Conservation (phyloP, 2,329 filamentous ascomycete genomes). For the Fusarium sp. region DNA sequence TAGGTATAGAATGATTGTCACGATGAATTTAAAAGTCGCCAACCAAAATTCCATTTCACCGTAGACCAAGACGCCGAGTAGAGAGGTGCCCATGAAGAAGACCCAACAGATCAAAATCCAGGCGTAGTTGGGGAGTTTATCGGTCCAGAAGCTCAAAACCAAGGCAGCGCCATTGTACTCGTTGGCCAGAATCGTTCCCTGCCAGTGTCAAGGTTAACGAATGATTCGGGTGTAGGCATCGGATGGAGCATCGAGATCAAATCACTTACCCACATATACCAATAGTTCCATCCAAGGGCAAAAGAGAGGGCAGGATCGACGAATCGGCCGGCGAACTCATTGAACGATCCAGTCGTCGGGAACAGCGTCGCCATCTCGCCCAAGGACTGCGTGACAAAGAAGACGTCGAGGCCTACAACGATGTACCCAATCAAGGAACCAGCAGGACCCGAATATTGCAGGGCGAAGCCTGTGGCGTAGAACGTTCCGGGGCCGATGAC, state of each 20-base stretch:
- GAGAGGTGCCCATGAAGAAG: slow-evolving; percentile 52
- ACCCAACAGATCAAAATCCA: slow-evolving; percentile 58
- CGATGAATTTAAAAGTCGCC: slow-evolving; percentile 59
- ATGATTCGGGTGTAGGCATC: neutral
- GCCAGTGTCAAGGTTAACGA: neutral
- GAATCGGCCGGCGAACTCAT: slow-evolving; percentile 81
- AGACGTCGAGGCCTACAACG: slow-evolving; percentile 65
- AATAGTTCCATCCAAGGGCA: slow-evolving; percentile 71
- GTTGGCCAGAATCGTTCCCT: neutral
- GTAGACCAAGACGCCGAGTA: slow-evolving; percentile 57
- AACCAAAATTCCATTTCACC: slow-evolving; percentile 66
- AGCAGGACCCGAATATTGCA: slow-evolving; percentile 65
- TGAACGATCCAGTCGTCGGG: slow-evolving; percentile 80
- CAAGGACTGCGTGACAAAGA: slow-evolving; percentile 71
- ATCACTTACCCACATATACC: neutral
- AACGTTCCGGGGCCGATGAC: slow-evolving; percentile 79
- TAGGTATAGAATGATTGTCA: slow-evolving; percentile 53
- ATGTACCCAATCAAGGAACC: slow-evolving; percentile 77
- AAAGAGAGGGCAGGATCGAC: slow-evolving; percentile 84
- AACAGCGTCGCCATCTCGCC: slow-evolving; percentile 88
- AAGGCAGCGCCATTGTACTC: slow-evolving; percentile 67
- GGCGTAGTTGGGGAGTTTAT: slow-evolving; percentile 52
- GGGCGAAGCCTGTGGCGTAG: slow-evolving; percentile 69
- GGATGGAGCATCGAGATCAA: neutral
- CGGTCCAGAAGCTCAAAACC: neutral